Conservation (phyloP, 176 grass and related monocot genomes). For the Thinopyrum elongatum region DNA sequence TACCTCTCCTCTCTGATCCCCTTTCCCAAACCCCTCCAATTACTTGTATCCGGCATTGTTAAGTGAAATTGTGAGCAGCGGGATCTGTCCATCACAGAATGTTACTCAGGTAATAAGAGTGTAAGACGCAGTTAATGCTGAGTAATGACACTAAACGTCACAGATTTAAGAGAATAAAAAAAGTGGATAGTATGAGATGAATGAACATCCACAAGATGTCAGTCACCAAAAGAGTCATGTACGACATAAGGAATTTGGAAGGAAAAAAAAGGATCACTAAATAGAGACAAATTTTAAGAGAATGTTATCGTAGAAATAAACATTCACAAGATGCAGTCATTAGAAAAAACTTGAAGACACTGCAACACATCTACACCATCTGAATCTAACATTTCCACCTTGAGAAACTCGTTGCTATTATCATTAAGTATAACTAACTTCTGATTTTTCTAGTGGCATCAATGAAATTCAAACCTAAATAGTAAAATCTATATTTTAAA, state of each 20-base stretch:
- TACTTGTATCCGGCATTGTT: too few species aligned
- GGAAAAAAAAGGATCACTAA: not conserved
- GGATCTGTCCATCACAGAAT: too few species aligned
- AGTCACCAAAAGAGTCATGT: not conserved
- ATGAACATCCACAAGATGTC: conserved; percentile 1
- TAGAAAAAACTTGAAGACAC: not conserved
- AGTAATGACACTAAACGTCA: not conserved
- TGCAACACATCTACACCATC: not conserved
- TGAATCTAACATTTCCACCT: conserved; percentile 61
- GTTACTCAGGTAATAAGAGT: not conserved
- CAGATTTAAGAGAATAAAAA: not conserved
- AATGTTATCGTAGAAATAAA: conserved; percentile 1
- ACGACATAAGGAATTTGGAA: not conserved
- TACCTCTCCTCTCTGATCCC: too few species aligned
- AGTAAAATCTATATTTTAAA: not conserved
- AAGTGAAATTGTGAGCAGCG: too few species aligned
- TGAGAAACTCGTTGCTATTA: not conserved
- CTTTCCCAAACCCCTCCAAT: too few species aligned
- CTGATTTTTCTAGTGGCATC: not conserved
- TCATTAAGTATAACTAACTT: not conserved
- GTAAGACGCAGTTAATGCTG: not conserved
- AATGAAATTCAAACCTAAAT: conserved; percentile 4
- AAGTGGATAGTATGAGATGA: not conserved
- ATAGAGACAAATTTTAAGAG: not conserved
- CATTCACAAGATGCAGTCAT: not conserved